These are phyloP conservation scores for Plectosphaerella sp. DNA, from an alignment of 2,329 filamentous ascomycete species.

Conservation along the genomic window DNA sequence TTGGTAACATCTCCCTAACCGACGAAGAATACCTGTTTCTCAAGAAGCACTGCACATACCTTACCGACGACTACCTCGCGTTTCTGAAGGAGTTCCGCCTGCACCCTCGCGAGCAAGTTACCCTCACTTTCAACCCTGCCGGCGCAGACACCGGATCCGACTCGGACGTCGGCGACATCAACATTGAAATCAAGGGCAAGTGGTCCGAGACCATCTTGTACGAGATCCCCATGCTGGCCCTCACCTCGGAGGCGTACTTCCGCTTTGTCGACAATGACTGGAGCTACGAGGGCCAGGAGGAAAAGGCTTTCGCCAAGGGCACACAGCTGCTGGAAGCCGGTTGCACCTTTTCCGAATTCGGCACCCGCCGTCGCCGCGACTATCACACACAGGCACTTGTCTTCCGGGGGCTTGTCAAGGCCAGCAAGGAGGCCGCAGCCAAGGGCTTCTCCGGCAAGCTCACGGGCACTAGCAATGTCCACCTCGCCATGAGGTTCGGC, in stretches of 20 bases:
- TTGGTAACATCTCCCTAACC: conserved; percentile 76
- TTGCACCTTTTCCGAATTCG: conserved; percentile 91
- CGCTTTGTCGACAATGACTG: conserved; percentile 93
- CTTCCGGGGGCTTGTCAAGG: conserved; percentile 77
- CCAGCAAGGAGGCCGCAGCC: conserved; percentile 65
- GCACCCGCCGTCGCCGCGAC: conserved; percentile 80
- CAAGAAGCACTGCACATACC: conserved; percentile 72
- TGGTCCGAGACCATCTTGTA: conserved; percentile 98
- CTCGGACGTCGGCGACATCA: conserved; percentile 67
- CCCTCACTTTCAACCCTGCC: conserved; percentile 58
- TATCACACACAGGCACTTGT: conserved; percentile 86
- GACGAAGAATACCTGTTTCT: conserved; percentile 78
- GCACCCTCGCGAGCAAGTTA: conserved; percentile 74
- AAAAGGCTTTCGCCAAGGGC: conserved; percentile 80
- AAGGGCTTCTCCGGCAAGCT: conserved; percentile 68
- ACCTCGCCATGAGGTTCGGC: conserved; percentile 90
- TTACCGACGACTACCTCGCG: conserved; percentile 70
- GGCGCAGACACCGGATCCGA: conserved; percentile 56
- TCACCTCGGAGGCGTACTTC: conserved; percentile 96
- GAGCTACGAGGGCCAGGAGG: conserved; percentile 81
- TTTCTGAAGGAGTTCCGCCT: conserved; percentile 82
- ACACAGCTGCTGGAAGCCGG: conserved; percentile 71
- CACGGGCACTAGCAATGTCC: conserved; percentile 91
- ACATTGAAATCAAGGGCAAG: conserved; percentile 71
- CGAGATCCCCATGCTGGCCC: conserved; percentile 87